Conservation (phyloP, 495 filamentous ascomycete genomes). For the Hypoxylon perforatum region DNA sequence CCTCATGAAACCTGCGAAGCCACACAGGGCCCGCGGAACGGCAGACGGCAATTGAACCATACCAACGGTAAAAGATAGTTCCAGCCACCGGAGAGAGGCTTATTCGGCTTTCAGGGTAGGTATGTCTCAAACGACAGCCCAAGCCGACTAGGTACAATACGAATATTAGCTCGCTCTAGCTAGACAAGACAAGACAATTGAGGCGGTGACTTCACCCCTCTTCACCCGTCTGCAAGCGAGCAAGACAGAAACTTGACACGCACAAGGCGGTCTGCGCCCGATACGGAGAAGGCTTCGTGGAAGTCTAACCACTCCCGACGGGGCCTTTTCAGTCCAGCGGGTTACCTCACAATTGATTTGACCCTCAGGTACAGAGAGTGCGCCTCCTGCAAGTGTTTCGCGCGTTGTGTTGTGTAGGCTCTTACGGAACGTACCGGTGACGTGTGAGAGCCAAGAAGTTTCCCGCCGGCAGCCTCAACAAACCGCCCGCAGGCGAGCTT, state of each 20-base stretch:
- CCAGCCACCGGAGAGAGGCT: not conserved
- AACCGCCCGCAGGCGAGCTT: constrained; percentile 4
- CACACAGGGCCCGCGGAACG: constrained; percentile 13
- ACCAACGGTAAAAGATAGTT: not conserved
- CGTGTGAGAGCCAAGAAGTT: constrained; percentile 7
- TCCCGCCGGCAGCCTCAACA: not conserved
- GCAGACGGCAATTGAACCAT: constrained; percentile 13
- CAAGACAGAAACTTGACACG: not conserved
- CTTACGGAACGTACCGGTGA: constrained; percentile 2
- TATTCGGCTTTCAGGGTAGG: not conserved
- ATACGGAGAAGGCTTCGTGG: constrained; percentile 1
- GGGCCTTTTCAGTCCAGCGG: no score
- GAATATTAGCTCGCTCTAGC: constrained; percentile 13
- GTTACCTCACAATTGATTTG: not conserved
- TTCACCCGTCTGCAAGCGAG: constrained; percentile 25
- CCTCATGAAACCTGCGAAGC: constrained; percentile 38
- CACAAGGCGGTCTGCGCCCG: constrained; percentile 35
- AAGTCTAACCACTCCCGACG: constrained; percentile 14
- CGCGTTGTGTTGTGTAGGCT: no score
- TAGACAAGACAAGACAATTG: no score
- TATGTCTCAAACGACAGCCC: constrained; percentile 1
- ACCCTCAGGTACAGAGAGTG: not conserved
- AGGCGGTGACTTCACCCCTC: constrained; percentile 28
- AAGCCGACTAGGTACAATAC: not conserved
- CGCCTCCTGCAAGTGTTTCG: not conserved